These are phyloP conservation scores for Lentinula sp. DNA, from an alignment of 768 basidiomycete species.

Conservation along the genomic window DNA sequence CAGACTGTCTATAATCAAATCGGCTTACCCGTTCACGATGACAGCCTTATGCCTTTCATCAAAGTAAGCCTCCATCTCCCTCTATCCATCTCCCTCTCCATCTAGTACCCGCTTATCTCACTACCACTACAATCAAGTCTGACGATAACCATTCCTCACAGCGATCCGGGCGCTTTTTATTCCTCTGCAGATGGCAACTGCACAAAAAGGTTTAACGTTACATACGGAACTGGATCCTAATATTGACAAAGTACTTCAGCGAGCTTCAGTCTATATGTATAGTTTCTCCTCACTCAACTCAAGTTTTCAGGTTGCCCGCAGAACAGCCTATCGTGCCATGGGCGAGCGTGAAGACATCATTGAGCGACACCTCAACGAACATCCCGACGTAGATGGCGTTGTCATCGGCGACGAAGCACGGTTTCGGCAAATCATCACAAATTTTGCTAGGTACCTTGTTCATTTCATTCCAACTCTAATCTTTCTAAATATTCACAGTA, in stretches of 20 bases:
- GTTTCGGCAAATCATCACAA: slow-evolving; percentile 60
- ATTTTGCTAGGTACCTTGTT: slow-evolving; percentile 49
- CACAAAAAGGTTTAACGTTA: slow-evolving; percentile 52
- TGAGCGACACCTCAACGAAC: slow-evolving; percentile 18
- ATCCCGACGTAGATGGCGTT: slow-evolving; percentile 30
- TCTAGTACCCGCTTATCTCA: not conserved
- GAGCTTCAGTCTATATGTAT: not conserved
- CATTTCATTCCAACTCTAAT: not conserved
- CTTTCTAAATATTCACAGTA: slow-evolving; percentile 16
- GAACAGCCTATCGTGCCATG: slow-evolving; percentile 36
- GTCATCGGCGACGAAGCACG: slow-evolving; percentile 71
- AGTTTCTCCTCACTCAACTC: too few relatives aligned
- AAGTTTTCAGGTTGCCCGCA: slow-evolving; percentile 33
- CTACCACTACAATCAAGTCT: not conserved
- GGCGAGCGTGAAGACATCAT: slow-evolving; percentile 31
- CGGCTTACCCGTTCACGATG: not conserved
- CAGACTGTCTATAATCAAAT: not conserved
- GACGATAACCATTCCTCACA: not conserved
- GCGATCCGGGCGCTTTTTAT: slow-evolving; percentile 52
- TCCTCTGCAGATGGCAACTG: slow-evolving; percentile 46
- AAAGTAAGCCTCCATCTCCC: slow-evolving; percentile 18
- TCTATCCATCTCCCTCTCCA: too few relatives aligned
- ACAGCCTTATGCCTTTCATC: slow-evolving; percentile 54
- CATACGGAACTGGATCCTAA: slow-evolving; percentile 47
- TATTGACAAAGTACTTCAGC: slow-evolving; percentile 40